Conservation (phyloP, 139 green algal genomes). For the Picochlorum costavermella region DNA sequence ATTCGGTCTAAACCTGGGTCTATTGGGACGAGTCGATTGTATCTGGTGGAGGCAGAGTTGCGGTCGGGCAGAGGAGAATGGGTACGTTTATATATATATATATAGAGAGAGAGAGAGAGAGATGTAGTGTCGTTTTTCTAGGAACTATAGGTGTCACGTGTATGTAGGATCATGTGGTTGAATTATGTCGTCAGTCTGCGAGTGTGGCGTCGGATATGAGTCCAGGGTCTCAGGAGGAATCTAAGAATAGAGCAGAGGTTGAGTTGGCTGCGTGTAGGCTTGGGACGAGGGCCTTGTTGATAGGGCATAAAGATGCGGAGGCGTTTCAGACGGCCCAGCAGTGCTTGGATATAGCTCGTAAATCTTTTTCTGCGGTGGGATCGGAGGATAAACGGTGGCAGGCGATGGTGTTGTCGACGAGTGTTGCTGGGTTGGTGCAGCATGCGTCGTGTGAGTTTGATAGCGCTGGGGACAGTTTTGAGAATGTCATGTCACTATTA, state of each 20-base stretch:
- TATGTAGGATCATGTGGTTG: constrained; percentile 1
- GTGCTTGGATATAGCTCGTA: constrained; percentile 29
- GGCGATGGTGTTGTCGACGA: constrained; percentile 22
- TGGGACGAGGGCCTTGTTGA: constrained; percentile 10
- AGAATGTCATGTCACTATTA: constrained; percentile 18
- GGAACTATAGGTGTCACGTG: too few relatives aligned
- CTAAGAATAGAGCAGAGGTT: constrained; percentile 18
- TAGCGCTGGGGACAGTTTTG: constrained; percentile 16
- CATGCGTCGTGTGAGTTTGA: constrained; percentile 26
- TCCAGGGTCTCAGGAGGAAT: background rate
- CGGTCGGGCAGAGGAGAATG: constrained; percentile 35
- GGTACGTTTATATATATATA: constrained; percentile 13
- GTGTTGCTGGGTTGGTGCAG: constrained; percentile 26
- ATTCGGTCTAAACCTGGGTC: constrained; percentile 18
- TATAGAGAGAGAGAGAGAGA: too few relatives aligned
- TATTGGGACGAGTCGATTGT: constrained; percentile 21
- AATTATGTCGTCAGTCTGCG: constrained; percentile 19
- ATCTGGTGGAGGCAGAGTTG: constrained; percentile 24
- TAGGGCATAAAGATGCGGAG: constrained; percentile 15
- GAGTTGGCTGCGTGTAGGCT: constrained; percentile 16
- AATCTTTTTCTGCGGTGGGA: constrained; percentile 18
- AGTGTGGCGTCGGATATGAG: constrained; percentile 9
- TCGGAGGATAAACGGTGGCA: constrained; percentile 28
- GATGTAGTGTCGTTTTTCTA: too few relatives aligned
- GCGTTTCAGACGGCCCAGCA: constrained; percentile 28